Conservation (phyloP, 179 eudicot species). For the Heliamphora pulchella region DNA sequence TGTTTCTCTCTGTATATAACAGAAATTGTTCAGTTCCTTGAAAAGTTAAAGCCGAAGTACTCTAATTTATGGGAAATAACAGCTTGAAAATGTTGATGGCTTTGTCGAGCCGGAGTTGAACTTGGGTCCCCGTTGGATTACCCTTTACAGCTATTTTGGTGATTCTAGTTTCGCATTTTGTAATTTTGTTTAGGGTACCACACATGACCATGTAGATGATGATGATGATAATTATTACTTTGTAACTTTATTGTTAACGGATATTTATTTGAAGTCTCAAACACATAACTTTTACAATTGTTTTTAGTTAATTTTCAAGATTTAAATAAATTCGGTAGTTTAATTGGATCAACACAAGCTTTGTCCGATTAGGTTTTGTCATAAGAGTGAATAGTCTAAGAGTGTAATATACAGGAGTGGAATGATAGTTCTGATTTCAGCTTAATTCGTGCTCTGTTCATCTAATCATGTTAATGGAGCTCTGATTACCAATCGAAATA, state of each 20-base stretch:
- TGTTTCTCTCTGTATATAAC: not conserved
- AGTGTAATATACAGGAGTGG: not conserved
- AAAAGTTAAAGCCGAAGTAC: not conserved
- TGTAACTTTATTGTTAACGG: too few species aligned
- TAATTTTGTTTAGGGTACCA: not conserved
- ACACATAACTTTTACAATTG: not conserved
- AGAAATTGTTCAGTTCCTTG: not conserved
- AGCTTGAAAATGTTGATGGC: not conserved
- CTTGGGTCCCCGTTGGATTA: not conserved
- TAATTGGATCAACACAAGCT: not conserved
- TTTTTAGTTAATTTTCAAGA: not conserved
- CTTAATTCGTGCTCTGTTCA: not conserved
- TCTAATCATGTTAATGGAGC: not conserved
- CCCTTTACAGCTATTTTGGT: not conserved
- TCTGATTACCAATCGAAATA: not conserved
- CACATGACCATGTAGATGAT: not conserved
- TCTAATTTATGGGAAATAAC: not conserved
- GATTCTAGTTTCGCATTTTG: not conserved
- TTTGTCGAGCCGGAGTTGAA: not conserved
- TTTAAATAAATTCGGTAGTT: too few species aligned
- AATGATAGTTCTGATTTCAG: not conserved
- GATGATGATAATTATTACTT: too few species aligned
- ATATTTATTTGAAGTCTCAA: not conserved
- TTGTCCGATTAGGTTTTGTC: not conserved
- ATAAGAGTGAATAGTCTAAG: not conserved